Conservation (phyloP, 2,329 filamentous ascomycete genomes). For the Trichoderma asperellum region DNA sequence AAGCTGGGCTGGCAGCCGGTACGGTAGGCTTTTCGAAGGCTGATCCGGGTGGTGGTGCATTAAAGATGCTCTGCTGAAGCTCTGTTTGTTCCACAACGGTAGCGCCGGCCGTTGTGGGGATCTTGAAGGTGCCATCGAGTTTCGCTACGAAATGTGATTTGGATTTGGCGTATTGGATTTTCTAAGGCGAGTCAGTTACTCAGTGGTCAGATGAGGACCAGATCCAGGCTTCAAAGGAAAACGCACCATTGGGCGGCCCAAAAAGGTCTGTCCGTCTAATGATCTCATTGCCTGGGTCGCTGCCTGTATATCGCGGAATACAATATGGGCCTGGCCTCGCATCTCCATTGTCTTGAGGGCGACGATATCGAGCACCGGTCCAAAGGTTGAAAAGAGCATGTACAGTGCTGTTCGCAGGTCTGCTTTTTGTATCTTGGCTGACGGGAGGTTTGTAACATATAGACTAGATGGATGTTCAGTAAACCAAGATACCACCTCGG, state of each 20-base stretch:
- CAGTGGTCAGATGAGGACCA: background rate
- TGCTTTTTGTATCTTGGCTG: constrained; percentile 85
- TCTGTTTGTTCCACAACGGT: constrained; percentile 68
- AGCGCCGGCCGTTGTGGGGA: constrained; percentile 60
- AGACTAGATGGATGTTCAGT: constrained; percentile 58
- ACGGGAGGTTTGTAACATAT: constrained; percentile 84
- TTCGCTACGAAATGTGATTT: constrained; percentile 89
- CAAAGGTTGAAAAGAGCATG: constrained; percentile 91
- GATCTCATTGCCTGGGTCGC: constrained; percentile 92
- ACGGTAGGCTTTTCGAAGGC: constrained; percentile 56
- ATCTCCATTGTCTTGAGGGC: constrained; percentile 88
- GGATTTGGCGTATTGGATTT: constrained; percentile 86
- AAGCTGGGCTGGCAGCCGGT: constrained; percentile 48
- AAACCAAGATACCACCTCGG: background rate
- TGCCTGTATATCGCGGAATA: constrained; percentile 87
- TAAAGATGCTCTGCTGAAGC: constrained; percentile 80
- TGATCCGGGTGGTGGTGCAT: constrained; percentile 61
- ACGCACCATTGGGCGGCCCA: constrained; percentile 82
- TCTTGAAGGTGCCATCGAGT: constrained; percentile 85
- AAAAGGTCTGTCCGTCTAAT: constrained; percentile 82
- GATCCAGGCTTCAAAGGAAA: background rate
- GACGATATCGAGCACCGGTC: constrained; percentile 88
- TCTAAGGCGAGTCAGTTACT: constrained; percentile 54
- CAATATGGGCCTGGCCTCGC: constrained; percentile 93
- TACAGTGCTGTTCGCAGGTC: constrained; percentile 88